Conservation (phyloP, 2,329 filamentous ascomycete genomes). For the Taxawa tesnikishii region DNA sequence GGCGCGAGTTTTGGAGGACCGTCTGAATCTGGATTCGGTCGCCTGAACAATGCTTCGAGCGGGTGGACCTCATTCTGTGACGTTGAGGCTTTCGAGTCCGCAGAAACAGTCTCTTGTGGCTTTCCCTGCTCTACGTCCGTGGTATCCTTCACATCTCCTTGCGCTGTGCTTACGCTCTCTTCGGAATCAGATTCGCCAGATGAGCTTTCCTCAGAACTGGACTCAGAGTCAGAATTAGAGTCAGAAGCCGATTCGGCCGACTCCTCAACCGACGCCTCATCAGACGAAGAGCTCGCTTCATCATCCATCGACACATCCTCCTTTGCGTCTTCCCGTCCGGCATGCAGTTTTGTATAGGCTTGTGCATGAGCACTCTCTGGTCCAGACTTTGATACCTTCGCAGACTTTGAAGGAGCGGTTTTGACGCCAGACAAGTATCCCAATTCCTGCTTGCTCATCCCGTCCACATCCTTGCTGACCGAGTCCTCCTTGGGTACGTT, state of each 20-base stretch:
- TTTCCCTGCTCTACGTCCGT: too few species aligned
- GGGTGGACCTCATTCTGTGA: conserved; percentile 52
- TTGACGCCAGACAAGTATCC: too few species aligned
- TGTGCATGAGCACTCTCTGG: too few species aligned
- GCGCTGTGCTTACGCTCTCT: background rate
- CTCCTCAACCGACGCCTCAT: background rate
- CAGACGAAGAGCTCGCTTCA: background rate
- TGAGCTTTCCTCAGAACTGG: conserved; percentile 8
- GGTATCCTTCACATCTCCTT: background rate
- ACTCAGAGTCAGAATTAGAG: conserved; percentile 4
- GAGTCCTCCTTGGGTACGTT: too few species aligned
- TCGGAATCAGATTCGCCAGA: background rate
- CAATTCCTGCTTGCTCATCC: too few species aligned
- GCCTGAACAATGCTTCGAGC: conserved; percentile 86
- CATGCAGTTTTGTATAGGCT: too few species aligned
- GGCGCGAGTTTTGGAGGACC: conserved; percentile 26
- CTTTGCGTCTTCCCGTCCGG: too few species aligned
- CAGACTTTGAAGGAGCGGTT: too few species aligned
- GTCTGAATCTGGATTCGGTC: conserved; percentile 26
- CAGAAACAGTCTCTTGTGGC: too few species aligned
- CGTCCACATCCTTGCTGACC: too few species aligned
- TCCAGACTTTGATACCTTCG: too few species aligned
- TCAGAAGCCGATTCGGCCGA: conserved; percentile 1
- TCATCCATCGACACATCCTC: background rate
- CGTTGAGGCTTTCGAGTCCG: too few species aligned